Percentiles rank a stretch among this genome's conserved stretches.
Evolutionary conservation across 202 grass and related monocot genomes (phyloP).

Genomic region (Elaeis oleifera): DNA sequence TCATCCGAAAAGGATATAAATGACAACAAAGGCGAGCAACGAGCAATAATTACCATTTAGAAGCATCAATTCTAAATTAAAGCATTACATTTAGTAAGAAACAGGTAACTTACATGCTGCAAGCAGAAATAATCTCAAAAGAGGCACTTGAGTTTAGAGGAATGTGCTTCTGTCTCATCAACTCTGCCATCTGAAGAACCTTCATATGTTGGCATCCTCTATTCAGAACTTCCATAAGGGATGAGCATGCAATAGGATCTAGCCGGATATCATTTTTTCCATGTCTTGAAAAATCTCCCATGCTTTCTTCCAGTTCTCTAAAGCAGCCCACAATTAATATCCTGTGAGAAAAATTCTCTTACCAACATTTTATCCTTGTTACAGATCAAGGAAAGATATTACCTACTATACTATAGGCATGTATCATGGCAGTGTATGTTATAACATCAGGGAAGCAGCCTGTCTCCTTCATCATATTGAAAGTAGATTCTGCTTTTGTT

Average conservation of each 20-base stretch:
- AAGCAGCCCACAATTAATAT: constrained; percentile 32
- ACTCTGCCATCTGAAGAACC: constrained; percentile 63
- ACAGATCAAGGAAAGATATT: constrained; percentile 24
- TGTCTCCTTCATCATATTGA: constrained; percentile 59
- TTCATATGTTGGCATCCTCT: constrained; percentile 53
- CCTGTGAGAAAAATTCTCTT: constrained; percentile 17
- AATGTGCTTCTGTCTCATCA: constrained; percentile 68
- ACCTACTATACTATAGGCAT: constrained; percentile 64
- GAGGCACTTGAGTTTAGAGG: constrained; percentile 62
- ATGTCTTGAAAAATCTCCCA: constrained; percentile 77
- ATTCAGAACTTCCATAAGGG: constrained; percentile 72
- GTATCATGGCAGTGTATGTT: constrained; percentile 84
- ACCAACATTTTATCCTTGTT: constrained; percentile 2
- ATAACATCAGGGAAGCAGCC: constrained; percentile 80
- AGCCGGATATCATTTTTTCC: constrained; percentile 49
- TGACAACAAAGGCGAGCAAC: no score
- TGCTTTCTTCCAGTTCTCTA: constrained; percentile 60
- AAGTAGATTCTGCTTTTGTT: constrained; percentile 65
- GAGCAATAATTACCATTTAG: no score
- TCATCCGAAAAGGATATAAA: no score
- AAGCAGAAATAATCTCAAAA: constrained; percentile 76
- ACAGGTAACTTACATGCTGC: constrained; percentile 58
- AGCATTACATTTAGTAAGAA: constrained; percentile 10
- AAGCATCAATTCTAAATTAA: neutral
- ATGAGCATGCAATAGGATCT: constrained; percentile 72